These are phyloP conservation scores for Pontederia paniculata DNA, from an alignment of 176 grass and related monocot genomes.

Conservation along the genomic window DNA sequence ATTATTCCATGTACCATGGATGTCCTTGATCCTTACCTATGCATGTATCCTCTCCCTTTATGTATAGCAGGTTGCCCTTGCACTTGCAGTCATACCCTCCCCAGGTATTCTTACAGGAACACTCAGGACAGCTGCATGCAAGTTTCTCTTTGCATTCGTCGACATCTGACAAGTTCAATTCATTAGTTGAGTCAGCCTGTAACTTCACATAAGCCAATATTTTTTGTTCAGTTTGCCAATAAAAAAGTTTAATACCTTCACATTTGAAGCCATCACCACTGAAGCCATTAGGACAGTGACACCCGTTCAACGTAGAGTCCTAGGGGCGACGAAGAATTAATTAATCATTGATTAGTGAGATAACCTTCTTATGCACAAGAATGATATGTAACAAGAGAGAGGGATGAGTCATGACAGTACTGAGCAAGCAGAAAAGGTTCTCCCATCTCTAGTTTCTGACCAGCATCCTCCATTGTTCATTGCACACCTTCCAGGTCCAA, in stretches of 20 bases:
- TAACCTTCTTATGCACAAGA: too few relatives aligned
- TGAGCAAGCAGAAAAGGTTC: conserved; percentile 68
- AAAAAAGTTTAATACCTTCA: conserved; percentile 29
- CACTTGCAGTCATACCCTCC: conserved; percentile 83
- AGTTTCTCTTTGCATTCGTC: conserved; percentile 73
- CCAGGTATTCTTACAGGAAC: conserved; percentile 74
- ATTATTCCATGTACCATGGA: neutral
- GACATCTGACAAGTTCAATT: conserved; percentile 33
- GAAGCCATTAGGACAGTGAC: conserved; percentile 73
- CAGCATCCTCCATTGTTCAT: conserved; percentile 89
- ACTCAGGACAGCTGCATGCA: conserved; percentile 56
- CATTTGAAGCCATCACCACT: conserved; percentile 56
- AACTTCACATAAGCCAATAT: neutral
- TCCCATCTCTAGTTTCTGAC: conserved; percentile 50
- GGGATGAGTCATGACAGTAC: too few relatives aligned
- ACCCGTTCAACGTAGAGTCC: conserved; percentile 44
- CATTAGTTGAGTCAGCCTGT: neutral
- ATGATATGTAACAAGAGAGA: too few relatives aligned
- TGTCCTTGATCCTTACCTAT: conserved; percentile 26
- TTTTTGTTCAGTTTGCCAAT: neutral
- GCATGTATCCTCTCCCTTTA: conserved; percentile 68
- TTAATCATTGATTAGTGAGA: too few relatives aligned
- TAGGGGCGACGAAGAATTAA: conserved; percentile 15
- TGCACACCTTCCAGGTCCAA: conserved; percentile 86
- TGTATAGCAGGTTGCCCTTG: conserved; percentile 41